Evolutionary conservation across 805 yeast genomes (phyloP), one percentile per base, ranked within the genome.

Genomic region (Cyberlindnera xylosilytica): DNA sequence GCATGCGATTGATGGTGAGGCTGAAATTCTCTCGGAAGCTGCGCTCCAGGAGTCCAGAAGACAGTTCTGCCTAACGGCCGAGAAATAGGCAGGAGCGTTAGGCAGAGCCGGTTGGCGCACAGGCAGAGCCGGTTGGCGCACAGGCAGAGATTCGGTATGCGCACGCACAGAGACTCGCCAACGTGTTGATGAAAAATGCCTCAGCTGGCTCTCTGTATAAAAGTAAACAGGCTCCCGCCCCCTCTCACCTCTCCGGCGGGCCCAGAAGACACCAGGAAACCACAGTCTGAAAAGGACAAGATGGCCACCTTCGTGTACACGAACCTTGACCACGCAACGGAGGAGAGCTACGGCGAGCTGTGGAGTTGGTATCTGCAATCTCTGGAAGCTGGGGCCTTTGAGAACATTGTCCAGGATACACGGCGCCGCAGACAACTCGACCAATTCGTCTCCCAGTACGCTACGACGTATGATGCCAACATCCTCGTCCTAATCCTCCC

Each of bases 281-380:
- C 24, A 22, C 24, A 22, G 10, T 8, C 24, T 22, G 24, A 22
- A 10, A 10, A 10, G 10, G 10, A 7, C 10, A n/a, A 17, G 23
- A 48, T 48, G 52, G 42, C 47, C 26, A 48, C 52, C 3, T 48
- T 48, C 19, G 44, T 35, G 10, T 48, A 48, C 44, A 42, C 44
- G 7, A 48, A 48, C 36, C 42, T 48, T 23, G 47, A 45, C 33
- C 8, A 37, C 2, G 38, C 34, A 12, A 20, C 38, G 13, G 52
- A 48, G 36, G 52, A 48, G 34, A 34, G 31, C 24, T 45, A 38
- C 29, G 29, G 46, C 10, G 34, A 29, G 37, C 46, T 48, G 28
- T 50, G 53, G 53, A 45, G 45, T 18, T 50, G 53, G 53, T 50
- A 50, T 38, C 36, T 50, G 3, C 44, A 38, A 8, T 33, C 47